Percentiles rank a stretch among this genome's conserved stretches.
Conservation (phyloP, 257 asterid genomes). For the Buddleja alternifolia region DNA sequence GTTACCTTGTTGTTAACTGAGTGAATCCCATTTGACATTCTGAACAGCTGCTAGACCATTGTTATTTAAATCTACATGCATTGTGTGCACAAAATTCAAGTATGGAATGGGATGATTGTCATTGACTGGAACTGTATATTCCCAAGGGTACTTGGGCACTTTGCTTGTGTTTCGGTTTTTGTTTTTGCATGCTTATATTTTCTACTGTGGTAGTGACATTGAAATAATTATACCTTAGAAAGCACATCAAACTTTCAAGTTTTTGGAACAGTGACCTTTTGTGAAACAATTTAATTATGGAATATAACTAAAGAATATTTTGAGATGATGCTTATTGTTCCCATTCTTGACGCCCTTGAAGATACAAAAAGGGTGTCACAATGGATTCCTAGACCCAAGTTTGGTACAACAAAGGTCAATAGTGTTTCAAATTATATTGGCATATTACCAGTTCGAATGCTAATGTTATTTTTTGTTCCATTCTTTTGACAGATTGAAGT, state of each 20-base stretch:
- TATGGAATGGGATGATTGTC: not conserved
- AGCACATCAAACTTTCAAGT: no score
- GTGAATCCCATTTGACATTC: not conserved
- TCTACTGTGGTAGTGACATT: no score
- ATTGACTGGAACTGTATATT: no score
- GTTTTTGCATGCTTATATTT: not conserved
- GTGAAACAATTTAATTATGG: not conserved
- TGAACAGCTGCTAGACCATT: not conserved
- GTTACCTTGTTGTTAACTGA: not conserved
- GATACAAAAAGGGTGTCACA: not conserved
- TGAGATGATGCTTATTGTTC: not conserved
- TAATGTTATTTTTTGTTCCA: constrained; percentile 21
- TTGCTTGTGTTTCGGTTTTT: no score
- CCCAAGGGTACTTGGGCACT: no score
- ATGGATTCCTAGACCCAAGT: not conserved
- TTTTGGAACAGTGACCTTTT: no score
- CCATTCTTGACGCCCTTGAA: not conserved
- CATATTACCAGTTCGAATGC: not conserved
- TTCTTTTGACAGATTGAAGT: constrained; percentile 68
- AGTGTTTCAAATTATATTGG: not conserved
- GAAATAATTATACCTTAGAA: no score
- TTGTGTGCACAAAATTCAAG: not conserved
- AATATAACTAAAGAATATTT: not conserved
- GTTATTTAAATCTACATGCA: not conserved
- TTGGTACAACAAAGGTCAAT: constrained; percentile 2